Evolutionary conservation across 306 rosid species (phyloP).

Genomic region (Prunus campanulata): DNA sequence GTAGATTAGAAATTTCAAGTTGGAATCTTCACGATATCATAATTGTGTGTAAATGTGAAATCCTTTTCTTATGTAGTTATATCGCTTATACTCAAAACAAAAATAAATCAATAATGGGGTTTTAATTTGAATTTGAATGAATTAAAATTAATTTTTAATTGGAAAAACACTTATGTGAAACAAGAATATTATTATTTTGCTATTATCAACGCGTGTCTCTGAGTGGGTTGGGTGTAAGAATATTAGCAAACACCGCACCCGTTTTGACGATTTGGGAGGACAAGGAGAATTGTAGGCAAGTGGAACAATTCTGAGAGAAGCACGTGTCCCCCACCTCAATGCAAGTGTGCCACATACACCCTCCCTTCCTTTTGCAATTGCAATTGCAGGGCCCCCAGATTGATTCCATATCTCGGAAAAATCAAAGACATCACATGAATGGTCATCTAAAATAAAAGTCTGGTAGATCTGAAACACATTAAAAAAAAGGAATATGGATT

Average conservation of each 20-base stretch:
- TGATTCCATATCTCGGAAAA: conserved; percentile 1
- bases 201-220: no score
- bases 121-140: no score
- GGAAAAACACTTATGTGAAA: accelerated
- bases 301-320: not conserved
- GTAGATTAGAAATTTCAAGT: accelerated
- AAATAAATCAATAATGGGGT: no score
- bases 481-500: not conserved
- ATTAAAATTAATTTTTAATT: no score
- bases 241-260: not conserved
- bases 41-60: no score
- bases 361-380: no score
- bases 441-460: not conserved
- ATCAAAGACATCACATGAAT: conserved; percentile 1
- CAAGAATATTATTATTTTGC: no score
- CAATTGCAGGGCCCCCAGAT: not conserved
- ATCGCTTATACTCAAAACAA: no score
- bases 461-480: not conserved
- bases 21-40: no score
- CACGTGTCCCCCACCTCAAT: conserved; percentile 10
- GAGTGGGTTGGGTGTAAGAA: not conserved
- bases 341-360: conserved; percentile 2
- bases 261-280: not conserved
- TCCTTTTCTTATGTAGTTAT: no score
- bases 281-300: not conserved